These are phyloP conservation scores for Lipomyces spencermartinsiae DNA, from an alignment of 805 yeast species.

Conservation along the genomic window DNA sequence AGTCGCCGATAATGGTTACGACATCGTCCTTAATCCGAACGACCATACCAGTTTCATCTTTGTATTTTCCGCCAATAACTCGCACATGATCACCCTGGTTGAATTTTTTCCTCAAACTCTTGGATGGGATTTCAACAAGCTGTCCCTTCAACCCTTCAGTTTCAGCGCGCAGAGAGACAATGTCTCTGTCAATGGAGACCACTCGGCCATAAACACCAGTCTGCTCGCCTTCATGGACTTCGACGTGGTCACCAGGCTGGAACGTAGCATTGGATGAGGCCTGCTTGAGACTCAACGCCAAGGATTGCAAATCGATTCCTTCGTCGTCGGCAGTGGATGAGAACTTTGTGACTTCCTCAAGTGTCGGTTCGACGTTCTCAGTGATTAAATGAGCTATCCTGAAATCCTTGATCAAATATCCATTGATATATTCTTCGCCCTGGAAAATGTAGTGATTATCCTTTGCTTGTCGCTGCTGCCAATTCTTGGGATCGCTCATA, in stretches of 20 bases:
- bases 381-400: slow-evolving; percentile 81
- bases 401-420: slow-evolving; percentile 85
- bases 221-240: slow-evolving; percentile 91
- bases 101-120: slow-evolving; percentile 83
- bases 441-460: slow-evolving; percentile 72
- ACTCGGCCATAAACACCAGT: slow-evolving; percentile 86
- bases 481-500: slow-evolving; percentile 75
- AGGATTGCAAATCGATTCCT: slow-evolving; percentile 84
- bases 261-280: slow-evolving; percentile 64
- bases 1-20: slow-evolving; percentile 88
- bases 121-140: slow-evolving; percentile 79
- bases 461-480: slow-evolving; percentile 54
- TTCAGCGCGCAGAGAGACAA: slow-evolving; percentile 54
- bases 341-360: slow-evolving; percentile 83
- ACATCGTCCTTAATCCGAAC: slow-evolving; percentile 81
- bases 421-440: slow-evolving; percentile 89
- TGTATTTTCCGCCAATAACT: slow-evolving; percentile 86
- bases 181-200: slow-evolving; percentile 68
- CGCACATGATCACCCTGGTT: slow-evolving; percentile 94
- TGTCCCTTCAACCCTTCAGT: slow-evolving; percentile 59
- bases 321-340: slow-evolving; percentile 71
- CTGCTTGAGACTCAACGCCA: slow-evolving; percentile 82
- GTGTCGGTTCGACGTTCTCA: slow-evolving; percentile 77
- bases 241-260: slow-evolving; percentile 94
- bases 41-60: slow-evolving; percentile 94